Conservation (phyloP, 2,329 filamentous ascomycete genomes). For the Rhynchosporium agropyri region DNA sequence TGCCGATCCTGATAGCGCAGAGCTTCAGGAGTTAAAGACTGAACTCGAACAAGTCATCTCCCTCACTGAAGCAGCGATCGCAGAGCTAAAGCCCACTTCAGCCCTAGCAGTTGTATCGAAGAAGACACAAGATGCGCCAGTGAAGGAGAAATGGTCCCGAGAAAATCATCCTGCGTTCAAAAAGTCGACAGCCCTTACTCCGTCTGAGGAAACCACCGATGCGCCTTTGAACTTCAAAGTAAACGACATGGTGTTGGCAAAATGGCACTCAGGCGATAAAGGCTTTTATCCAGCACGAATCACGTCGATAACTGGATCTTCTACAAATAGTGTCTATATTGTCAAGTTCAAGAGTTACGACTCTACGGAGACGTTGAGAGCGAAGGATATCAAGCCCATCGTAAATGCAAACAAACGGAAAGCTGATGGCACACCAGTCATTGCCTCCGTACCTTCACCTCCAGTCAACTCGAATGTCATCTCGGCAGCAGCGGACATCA, state of each 20-base stretch:
- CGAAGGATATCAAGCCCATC: constrained; percentile 81
- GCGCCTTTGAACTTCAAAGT: constrained; percentile 69
- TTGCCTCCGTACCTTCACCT: constrained; percentile 48
- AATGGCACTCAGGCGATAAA: constrained; percentile 88
- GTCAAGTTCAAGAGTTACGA: constrained; percentile 95
- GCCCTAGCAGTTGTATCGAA: constrained; percentile 44
- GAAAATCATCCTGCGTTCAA: constrained; percentile 80
- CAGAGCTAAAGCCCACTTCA: constrained; percentile 69
- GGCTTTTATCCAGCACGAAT: constrained; percentile 91
- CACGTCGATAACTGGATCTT: constrained; percentile 89
- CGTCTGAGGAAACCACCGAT: constrained; percentile 53
- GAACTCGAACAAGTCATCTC: constrained; percentile 83
- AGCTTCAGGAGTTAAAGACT: constrained; percentile 74
- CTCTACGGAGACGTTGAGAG: constrained; percentile 77
- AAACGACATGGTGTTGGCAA: constrained; percentile 87
- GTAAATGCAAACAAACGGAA: constrained; percentile 78
- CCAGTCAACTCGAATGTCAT: constrained; percentile 45
- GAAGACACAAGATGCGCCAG: constrained; percentile 53
- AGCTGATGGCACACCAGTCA: constrained; percentile 71
- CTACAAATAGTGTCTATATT: constrained; percentile 87
- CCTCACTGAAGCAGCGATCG: constrained; percentile 77
- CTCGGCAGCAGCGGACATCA: constrained; percentile 54
- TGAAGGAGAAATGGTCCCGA: constrained; percentile 74
- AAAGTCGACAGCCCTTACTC: constrained; percentile 53
- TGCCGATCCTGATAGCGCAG: constrained; percentile 77